These are phyloP conservation scores for Peronospora destructor DNA, from an alignment of 352 stramenopile species.

Conservation along the genomic window DNA sequence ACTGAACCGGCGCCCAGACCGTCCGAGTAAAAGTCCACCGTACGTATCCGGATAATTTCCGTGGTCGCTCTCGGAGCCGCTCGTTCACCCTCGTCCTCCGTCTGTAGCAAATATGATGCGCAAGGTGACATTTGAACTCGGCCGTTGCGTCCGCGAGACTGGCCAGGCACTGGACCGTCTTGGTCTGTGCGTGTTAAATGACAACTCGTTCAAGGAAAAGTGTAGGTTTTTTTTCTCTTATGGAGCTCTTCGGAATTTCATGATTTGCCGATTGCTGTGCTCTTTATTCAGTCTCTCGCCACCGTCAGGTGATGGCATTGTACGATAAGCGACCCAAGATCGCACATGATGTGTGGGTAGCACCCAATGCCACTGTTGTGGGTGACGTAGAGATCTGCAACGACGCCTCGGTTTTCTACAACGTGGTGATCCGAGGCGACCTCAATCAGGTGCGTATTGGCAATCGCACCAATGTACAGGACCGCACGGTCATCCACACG, in stretches of 20 bases:
- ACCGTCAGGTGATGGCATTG: constrained; percentile 90
- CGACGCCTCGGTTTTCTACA: constrained; percentile 94
- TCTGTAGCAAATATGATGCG: constrained; percentile 60
- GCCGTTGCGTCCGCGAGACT: constrained; percentile 91
- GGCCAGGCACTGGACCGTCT: constrained; percentile 93
- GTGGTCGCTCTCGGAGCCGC: constrained; percentile 28
- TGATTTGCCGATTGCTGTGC: background rate
- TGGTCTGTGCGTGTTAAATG: constrained; percentile 82
- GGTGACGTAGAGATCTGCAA: constrained; percentile 93
- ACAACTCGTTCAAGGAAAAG: constrained; percentile 87
- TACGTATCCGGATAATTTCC: constrained; percentile 22
- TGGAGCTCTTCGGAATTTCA: background rate
- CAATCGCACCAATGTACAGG: constrained; percentile 95
- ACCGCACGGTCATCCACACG: constrained; percentile 92
- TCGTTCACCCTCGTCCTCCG: constrained; percentile 22
- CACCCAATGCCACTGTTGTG: constrained; percentile 94
- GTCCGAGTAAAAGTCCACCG: constrained; percentile 14
- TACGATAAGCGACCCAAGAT: constrained; percentile 89
- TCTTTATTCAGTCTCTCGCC: constrained; percentile 71
- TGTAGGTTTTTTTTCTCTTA: constrained; percentile 41
- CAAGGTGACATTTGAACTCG: constrained; percentile 87
- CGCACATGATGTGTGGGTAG: constrained; percentile 91
- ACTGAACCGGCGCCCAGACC: background rate
- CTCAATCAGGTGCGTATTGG: constrained; percentile 91
- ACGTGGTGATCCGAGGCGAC: constrained; percentile 91